Evolutionary conservation across 2,329 filamentous ascomycete genomes (phyloP).

Genomic region (Paraphaeosphaeria sporulosa): DNA sequence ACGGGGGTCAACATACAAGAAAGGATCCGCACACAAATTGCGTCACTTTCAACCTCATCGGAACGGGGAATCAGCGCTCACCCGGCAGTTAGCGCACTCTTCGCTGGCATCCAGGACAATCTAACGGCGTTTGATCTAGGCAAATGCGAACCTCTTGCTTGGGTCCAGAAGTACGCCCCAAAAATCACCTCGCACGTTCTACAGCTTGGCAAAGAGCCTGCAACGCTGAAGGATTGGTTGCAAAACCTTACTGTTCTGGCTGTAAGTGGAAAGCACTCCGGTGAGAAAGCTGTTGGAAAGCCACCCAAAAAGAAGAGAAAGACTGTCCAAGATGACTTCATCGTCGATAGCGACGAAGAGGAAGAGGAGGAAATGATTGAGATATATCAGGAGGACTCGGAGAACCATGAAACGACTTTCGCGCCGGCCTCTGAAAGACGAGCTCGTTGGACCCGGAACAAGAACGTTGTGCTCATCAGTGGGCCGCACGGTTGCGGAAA

Average conservation of each 20-base stretch:
- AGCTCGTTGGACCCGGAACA: conserved; percentile 49
- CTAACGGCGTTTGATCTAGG: conserved; percentile 83
- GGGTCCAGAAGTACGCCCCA: conserved; percentile 88
- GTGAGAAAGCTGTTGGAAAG: conserved; percentile 30
- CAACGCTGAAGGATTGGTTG: conserved; percentile 82
- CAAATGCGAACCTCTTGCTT: conserved; percentile 74
- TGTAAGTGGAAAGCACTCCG: conserved; percentile 66
- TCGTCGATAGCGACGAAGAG: conserved; percentile 42
- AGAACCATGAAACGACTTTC: conserved; percentile 10
- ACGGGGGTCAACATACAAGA: conserved; percentile 51
- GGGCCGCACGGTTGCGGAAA: conserved; percentile 92
- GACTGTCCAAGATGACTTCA: conserved; percentile 55
- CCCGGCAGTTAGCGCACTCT: conserved; percentile 67
- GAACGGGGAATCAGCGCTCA: conserved; percentile 49
- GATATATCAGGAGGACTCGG: conserved; percentile 61
- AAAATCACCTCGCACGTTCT: conserved; percentile 73
- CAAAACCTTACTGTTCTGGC: conserved; percentile 76
- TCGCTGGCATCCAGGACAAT: conserved; percentile 64
- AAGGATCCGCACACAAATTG: conserved; percentile 40
- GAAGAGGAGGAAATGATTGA: conserved; percentile 64
- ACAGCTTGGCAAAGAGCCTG: conserved; percentile 74
- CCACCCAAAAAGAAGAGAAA: conserved; percentile 67
- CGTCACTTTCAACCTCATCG: neutral
- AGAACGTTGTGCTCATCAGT: conserved; percentile 85
- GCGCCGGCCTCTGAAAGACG: conserved; percentile 51